Evolutionary conservation across 306 rosid species (phyloP), one percentile per base, ranked within the genome.

Genomic region (Castanea sativa): DNA sequence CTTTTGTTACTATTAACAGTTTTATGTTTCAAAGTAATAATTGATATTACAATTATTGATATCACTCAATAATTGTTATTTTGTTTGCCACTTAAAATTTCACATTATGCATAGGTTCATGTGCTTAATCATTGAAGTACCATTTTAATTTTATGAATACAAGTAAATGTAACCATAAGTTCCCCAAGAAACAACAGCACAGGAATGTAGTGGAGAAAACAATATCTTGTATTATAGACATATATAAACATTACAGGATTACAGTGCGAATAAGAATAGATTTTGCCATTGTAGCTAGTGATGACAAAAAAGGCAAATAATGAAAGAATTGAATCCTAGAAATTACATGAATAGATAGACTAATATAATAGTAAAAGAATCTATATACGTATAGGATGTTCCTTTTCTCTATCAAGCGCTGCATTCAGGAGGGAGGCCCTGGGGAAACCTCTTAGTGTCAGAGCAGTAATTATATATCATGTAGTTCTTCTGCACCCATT

Each of bases 391-490:
- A 64, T 55, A 43, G 73, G 32, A 57, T 6, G 9, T 43, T 43
- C 49, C 49, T 43, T 43, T 43, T 43, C 49, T 43, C 49, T 43
- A 7, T 33, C 38, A 33, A 10, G 59, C 20, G n/a, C 18, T 56
- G 81, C 83, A 81, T 32, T 76, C 91, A 4, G 6, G n/a, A 63
- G 91, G 89, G 15, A 79, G 8, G 71, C 87, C 91, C 23, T 83
- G 89, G 14, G 88, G 89, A 69, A 87, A 89, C 15, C 91, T 73
- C 74, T 76, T 83, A 1, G 45, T 6, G 56, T 89, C 92, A 1
- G 72, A 15, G 76, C 94, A 93, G 43, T 89, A 91, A 72, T 91
- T 81, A 56, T 93, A 93, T 3, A 93, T 89, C 96, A 91, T 93
- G 78, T 85, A 87, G 30, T 91, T 88, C 25, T 75, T 85, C 74